Conservation (phyloP, 805 yeast species). For the Kuraishia piskuri region DNA sequence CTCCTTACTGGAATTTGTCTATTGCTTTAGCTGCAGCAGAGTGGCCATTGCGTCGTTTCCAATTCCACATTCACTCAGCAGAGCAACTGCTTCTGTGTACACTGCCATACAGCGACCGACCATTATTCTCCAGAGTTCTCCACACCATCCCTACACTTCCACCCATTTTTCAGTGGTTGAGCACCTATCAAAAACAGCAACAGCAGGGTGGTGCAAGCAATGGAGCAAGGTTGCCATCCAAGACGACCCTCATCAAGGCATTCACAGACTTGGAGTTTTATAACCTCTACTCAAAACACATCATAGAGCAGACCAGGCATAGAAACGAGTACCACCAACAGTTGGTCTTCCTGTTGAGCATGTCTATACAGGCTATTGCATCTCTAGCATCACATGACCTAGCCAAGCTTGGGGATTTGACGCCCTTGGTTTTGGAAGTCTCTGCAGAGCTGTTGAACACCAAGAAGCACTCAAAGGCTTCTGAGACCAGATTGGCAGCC, state of each 20-base stretch:
- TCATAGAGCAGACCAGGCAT: conserved; percentile 39
- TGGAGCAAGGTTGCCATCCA: conserved; percentile 43
- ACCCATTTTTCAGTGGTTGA: conserved; percentile 66
- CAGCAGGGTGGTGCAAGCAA: neutral
- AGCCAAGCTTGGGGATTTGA: conserved; percentile 34
- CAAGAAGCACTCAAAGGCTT: conserved; percentile 20
- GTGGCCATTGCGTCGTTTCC: conserved; percentile 91
- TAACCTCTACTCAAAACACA: conserved; percentile 53
- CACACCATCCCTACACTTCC: conserved; percentile 70
- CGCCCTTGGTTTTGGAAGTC: conserved; percentile 51
- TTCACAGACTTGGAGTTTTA: conserved; percentile 64
- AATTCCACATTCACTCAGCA: conserved; percentile 72
- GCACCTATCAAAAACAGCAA: conserved; percentile 47
- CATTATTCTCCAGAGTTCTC: conserved; percentile 68
- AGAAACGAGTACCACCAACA: conserved; percentile 57
- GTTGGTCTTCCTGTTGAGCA: conserved; percentile 71
- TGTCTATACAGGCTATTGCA: conserved; percentile 59
- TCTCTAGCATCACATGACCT: conserved; percentile 38
- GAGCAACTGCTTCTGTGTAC: conserved; percentile 65
- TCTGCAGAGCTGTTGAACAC: conserved; percentile 42
- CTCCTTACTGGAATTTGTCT: conserved; percentile 68
- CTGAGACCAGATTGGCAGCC: conserved; percentile 73
- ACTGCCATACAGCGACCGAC: conserved; percentile 71
- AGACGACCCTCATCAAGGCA: conserved; percentile 59
- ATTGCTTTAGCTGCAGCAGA: conserved; percentile 81